Evolutionary conservation across 169 alveolate genomes (phyloP).

Genomic region (Theileria parva): DNA sequence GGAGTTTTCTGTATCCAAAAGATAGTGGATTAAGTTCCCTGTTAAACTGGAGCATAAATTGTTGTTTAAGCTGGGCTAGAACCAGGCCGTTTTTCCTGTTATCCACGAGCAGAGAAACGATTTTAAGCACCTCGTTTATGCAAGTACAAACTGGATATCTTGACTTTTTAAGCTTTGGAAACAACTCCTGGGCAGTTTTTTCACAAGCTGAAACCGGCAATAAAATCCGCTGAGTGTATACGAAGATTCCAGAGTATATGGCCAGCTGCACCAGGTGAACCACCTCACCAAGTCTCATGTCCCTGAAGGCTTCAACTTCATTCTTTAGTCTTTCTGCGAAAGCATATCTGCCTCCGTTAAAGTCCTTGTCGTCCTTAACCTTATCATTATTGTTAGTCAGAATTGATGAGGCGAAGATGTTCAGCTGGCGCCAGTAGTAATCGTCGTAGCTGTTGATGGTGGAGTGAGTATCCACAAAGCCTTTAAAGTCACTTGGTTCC

Average conservation of each 20-base stretch:
- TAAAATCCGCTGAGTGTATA: constrained; percentile 74
- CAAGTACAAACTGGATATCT: constrained; percentile 71
- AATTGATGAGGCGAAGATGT: constrained; percentile 73
- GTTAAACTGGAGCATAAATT: constrained; percentile 73
- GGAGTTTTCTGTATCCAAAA: constrained; percentile 75
- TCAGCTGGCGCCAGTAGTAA: constrained; percentile 71
- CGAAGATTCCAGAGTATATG: constrained; percentile 76
- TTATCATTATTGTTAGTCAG: constrained; percentile 34
- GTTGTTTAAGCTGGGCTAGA: constrained; percentile 77
- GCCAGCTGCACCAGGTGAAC: constrained; percentile 79
- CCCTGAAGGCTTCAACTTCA: constrained; percentile 69
- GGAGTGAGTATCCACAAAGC: constrained; percentile 76
- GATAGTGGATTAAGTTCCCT: constrained; percentile 72
- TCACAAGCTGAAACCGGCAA: constrained; percentile 79
- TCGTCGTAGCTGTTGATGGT: constrained; percentile 65
- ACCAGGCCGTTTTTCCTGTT: constrained; percentile 73
- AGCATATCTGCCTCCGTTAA: constrained; percentile 78
- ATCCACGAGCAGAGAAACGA: constrained; percentile 74
- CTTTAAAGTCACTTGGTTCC: constrained; percentile 62
- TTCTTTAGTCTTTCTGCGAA: constrained; percentile 73
- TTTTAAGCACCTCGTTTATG: constrained; percentile 66
- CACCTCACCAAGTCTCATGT: constrained; percentile 76
- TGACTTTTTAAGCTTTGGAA: constrained; percentile 67
- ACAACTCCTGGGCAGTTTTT: constrained; percentile 78
- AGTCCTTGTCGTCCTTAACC: constrained; percentile 52